Evolutionary conservation across 176 grass and related monocot genomes (phyloP).

Genomic region (Tuctoria greenei): DNA sequence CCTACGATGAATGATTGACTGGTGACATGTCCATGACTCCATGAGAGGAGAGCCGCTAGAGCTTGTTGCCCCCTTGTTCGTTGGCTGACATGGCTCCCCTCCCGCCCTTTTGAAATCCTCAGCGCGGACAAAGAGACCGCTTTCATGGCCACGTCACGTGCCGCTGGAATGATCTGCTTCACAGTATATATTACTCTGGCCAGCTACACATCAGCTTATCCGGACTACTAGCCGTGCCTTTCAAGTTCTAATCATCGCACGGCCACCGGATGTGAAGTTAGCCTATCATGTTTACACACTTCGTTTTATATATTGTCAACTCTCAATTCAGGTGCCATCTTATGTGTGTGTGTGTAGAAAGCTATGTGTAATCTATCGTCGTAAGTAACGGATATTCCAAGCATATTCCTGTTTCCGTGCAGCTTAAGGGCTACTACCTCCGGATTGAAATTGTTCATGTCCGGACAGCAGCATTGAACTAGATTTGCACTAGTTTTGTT

Average conservation of each 20-base stretch:
- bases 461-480: too few species aligned
- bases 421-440: too few species aligned
- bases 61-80: slow-evolving; percentile 3
- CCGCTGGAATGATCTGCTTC: not conserved
- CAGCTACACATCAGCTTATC: not conserved
- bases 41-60: too few species aligned
- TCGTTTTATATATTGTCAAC: too few species aligned
- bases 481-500: too few species aligned
- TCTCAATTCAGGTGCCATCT: too few species aligned
- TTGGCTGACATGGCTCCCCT: not conserved
- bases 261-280: not conserved
- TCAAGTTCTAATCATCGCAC: slow-evolving; percentile 22
- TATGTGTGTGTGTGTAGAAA: too few species aligned
- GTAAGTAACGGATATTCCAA: too few species aligned
- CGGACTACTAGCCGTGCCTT: slow-evolving; percentile 19
- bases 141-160: slow-evolving; percentile 1
- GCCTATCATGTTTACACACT: slow-evolving; percentile 4
- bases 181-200: not conserved
- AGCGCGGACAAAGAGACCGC: not conserved
- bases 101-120: not conserved
- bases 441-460: too few species aligned
- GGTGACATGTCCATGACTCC: not conserved
- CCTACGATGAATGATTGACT: not conserved
- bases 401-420: too few species aligned
- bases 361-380: too few species aligned